phyloP scores from a whole-genome alignment of 192 early-diverging fungal species.

The Chytriomyces sp. region DNA sequence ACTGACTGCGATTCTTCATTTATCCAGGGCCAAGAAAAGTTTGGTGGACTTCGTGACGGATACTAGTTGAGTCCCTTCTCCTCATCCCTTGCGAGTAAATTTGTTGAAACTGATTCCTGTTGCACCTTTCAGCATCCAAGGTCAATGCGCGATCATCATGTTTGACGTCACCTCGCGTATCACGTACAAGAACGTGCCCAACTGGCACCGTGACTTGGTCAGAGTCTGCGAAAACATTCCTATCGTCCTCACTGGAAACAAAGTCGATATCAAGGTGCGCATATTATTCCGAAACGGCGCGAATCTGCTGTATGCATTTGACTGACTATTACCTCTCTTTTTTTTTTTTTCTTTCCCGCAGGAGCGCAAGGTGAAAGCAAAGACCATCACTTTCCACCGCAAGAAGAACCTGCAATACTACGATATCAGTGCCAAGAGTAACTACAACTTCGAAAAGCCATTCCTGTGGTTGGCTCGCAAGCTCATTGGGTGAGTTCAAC shows the following conservation, averaged over 20 bases:
- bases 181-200: constrained; percentile 99
- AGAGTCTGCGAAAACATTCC: constrained; percentile 99
- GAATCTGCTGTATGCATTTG: not conserved
- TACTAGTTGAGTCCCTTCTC: constrained; percentile 76
- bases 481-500: constrained; percentile 71
- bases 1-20: not conserved
- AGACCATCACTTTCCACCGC: constrained; percentile 99
- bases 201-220: constrained; percentile 99
- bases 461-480: constrained; percentile 99
- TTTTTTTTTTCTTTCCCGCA: constrained; percentile 15
- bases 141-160: constrained; percentile 99
- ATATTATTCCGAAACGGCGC: not conserved
- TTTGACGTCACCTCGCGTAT: constrained; percentile 99
- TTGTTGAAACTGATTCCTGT: not conserved
- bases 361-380: constrained; percentile 99
- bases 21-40: constrained; percentile 93
- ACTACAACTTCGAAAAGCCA: constrained; percentile 99
- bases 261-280: constrained; percentile 96
- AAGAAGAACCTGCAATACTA: constrained; percentile 99
- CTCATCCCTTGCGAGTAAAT: not conserved
- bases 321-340: not conserved
- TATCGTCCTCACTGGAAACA: constrained; percentile 99
- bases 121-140: constrained; percentile 76
- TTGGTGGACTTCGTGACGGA: constrained; percentile 99
- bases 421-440: constrained; percentile 99